Evolutionary conservation across 352 stramenopile genomes (phyloP), one percentile per base, ranked within the genome.

Genomic region (Phytophthora syringae): DNA sequence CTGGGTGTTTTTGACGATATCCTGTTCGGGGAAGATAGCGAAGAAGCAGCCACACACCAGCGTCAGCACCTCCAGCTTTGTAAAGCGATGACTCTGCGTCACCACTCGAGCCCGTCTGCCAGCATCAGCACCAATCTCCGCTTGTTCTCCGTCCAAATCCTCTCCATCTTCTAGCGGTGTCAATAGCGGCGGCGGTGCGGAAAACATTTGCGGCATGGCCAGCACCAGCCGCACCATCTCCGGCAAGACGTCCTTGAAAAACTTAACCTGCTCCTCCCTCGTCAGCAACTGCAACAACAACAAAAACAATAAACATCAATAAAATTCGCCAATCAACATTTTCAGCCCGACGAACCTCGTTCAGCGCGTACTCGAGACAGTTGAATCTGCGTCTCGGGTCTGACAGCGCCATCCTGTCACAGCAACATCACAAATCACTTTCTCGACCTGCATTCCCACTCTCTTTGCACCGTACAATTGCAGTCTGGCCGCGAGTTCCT

Each of bases 11-110:
- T 77, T 60, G 15, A 16, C n/a, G 21, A 64, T 64, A 16, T 70
- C 72, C 66, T 89, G 79, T 15, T 74, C 67, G 13, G 82, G 80
- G 52, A 90, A 88, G 25, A 92, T 69, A 27, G 74, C 60, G 18
- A 91, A 88, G 53, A 94, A 92, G 49, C 78, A 87, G 24, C 72
- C 74, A 5, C 71, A 76, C 3, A 93, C 56, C 21, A 93, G 40
- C 34, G 73, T 62, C 11, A 90, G 54, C 2, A 70, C 55, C 57
- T 92, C 65, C 1, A 76, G 53, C 52, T 87, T 87, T 0, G 79
- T 76, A 21, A 89, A 76, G 12, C 60, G 55, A 25, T 72, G 55
- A 20, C 27, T 81, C 18, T 69, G 53, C 10, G 64, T 74, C 24
- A 30, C 24, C 10, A 76, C 62, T 42, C n/a, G 64, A 56, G 27